Percentiles rank a stretch among this genome's conserved stretches.
phyloP scores from a whole-genome alignment of 495 filamentous ascomycete species.

The Tetracladium marchalianum region DNA sequence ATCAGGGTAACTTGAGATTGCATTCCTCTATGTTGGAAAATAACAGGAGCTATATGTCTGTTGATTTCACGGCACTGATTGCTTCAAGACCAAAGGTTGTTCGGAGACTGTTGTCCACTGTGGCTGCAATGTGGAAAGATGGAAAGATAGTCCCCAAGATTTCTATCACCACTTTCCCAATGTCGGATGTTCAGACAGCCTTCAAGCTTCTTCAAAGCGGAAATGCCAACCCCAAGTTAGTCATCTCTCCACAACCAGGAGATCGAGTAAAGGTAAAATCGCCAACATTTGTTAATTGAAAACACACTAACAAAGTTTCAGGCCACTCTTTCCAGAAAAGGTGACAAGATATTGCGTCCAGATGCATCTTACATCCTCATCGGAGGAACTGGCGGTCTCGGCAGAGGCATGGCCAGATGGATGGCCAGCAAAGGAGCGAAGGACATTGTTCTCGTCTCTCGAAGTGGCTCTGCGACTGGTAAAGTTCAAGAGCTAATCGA shows the following conservation, averaged over 20 bases:
- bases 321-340: constrained; percentile 7
- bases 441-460: constrained; percentile 47
- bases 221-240: constrained; percentile 46
- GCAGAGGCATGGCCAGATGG: constrained; percentile 49
- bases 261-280: constrained; percentile 27
- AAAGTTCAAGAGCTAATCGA: constrained; percentile 12
- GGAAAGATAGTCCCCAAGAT: constrained; percentile 29
- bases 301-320: constrained; percentile 4
- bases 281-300: background rate
- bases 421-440: constrained; percentile 48
- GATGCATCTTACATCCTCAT: constrained; percentile 49
- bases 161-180: constrained; percentile 33
- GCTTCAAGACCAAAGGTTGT: constrained; percentile 28
- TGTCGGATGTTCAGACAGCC: constrained; percentile 43
- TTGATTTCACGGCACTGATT: constrained; percentile 34
- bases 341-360: constrained; percentile 1
- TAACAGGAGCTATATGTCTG: constrained; percentile 36
- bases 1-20: constrained; percentile 29
- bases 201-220: constrained; percentile 48
- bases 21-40: constrained; percentile 21
- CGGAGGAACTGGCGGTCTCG: constrained; percentile 55
- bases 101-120: constrained; percentile 28
- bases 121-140: constrained; percentile 29
- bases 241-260: constrained; percentile 32
- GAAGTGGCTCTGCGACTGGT: constrained; percentile 30